A percentile compares a stretch with the other conserved stretches of the same genome.
These are phyloP conservation scores for Rosa rugosa DNA, from an alignment of 306 rosid species.

Conservation along the genomic window DNA sequence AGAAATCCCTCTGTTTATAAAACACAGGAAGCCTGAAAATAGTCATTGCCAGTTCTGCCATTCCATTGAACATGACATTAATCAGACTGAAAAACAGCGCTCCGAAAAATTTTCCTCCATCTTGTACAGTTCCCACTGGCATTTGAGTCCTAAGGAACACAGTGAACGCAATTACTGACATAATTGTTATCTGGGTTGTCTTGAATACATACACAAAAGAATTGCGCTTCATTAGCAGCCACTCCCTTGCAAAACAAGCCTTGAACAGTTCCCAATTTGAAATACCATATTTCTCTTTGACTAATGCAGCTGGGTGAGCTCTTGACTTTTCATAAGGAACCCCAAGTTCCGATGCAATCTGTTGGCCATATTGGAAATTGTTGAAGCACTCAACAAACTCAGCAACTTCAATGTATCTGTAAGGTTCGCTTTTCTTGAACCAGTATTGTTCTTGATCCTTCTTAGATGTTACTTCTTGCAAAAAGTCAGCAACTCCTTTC, in stretches of 20 bases:
- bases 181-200: conserved; percentile 52
- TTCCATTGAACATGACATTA: conserved; percentile 80
- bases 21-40: conserved; percentile 65
- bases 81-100: conserved; percentile 63
- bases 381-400: conserved; percentile 49
- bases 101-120: conserved; percentile 58
- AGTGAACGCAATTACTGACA: conserved; percentile 53
- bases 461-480: conserved; percentile 83
- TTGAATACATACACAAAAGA: conserved; percentile 57
- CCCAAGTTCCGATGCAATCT: conserved; percentile 38
- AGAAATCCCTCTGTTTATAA: conserved; percentile 68
- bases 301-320: conserved; percentile 70
- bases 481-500: conserved; percentile 81
- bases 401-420: conserved; percentile 52
- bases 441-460: conserved; percentile 89
- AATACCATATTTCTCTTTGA: conserved; percentile 62
- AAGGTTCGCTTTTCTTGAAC: conserved; percentile 46
- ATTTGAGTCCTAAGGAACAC: conserved; percentile 68
- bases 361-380: conserved; percentile 52
- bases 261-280: conserved; percentile 64
- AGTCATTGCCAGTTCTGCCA: conserved; percentile 63
- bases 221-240: conserved; percentile 63
- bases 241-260: conserved; percentile 80
- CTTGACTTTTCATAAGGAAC: conserved; percentile 55
- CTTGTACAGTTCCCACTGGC: conserved; percentile 44